phyloP scores from a whole-genome alignment of 768 basidiomycete genomes.

The Tricholoma sp. region DNA sequence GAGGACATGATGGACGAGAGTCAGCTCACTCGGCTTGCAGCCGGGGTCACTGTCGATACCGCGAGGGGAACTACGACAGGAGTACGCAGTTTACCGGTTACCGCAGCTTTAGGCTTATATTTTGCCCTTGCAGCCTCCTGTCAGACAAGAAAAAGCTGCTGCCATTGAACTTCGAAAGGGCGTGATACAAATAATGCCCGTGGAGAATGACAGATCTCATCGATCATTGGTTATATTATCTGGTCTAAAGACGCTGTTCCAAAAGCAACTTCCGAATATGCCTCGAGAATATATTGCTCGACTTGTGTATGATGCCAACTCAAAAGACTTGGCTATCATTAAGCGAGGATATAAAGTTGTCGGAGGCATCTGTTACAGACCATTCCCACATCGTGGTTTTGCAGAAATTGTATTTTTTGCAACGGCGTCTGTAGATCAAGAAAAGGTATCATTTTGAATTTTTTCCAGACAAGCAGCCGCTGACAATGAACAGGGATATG shows the following conservation, averaged over 20 bases:
- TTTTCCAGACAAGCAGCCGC: not conserved
- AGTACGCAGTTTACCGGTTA: conserved; percentile 30
- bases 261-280: conserved; percentile 98
- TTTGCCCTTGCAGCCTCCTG: conserved; percentile 35
- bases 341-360: conserved; percentile 95
- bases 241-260: conserved; percentile 95
- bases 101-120: not conserved
- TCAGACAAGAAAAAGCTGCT: conserved; percentile 71
- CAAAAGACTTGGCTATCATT: conserved; percentile 90
- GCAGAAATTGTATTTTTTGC: conserved; percentile 99
- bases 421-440: conserved; percentile 93
- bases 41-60: conserved; percentile 75
- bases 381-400: conserved; percentile 91
- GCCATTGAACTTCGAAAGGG: conserved; percentile 75
- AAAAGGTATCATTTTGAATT: conserved; percentile 60
- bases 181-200: conserved; percentile 77
- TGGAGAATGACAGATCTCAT: conserved; percentile 75
- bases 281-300: conserved; percentile 97
- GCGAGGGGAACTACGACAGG: conserved; percentile 37
- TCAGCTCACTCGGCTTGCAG: conserved; percentile 71
- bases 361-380: conserved; percentile 95
- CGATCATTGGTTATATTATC: conserved; percentile 83
- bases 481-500: conserved; percentile 72
- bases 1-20: conserved; percentile 80
- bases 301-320: conserved; percentile 88